A percentile compares a stretch with the other conserved stretches of the same genome.
phyloP scores from a whole-genome alignment of 2,329 filamentous ascomycete species.

The Sclerotinia nivalis region DNA sequence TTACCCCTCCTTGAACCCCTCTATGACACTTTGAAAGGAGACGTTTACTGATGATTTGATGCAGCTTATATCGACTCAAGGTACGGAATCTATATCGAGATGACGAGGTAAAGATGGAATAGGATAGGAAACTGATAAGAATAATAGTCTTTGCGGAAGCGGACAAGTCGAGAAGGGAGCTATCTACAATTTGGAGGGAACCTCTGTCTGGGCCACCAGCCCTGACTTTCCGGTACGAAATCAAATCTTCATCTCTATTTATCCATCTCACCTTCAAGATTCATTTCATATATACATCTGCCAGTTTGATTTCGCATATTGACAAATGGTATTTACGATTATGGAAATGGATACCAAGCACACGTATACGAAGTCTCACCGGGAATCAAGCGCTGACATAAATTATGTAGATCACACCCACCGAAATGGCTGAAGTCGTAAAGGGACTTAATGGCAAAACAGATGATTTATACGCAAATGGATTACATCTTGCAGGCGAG shows the following conservation, averaged over 20 bases:
- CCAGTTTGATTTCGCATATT: neutral
- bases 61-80: slow-evolving; percentile 63
- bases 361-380: neutral
- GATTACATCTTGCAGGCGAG: slow-evolving; percentile 73
- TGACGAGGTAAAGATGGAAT: neutral
- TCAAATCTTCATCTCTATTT: neutral
- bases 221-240: slow-evolving; percentile 56
- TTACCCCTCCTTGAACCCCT: slow-evolving; percentile 37
- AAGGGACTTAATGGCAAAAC: slow-evolving; percentile 51
- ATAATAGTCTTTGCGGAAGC: slow-evolving; percentile 71
- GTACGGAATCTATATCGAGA: slow-evolving; percentile 44
- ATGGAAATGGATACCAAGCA: neutral
- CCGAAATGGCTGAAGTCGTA: slow-evolving; percentile 60
- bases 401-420: slow-evolving; percentile 52
- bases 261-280: neutral
- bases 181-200: slow-evolving; percentile 79
- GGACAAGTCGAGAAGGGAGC: slow-evolving; percentile 81
- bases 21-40: slow-evolving; percentile 12
- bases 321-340: neutral
- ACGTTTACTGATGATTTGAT: slow-evolving; percentile 29
- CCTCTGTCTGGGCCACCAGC: slow-evolving; percentile 75
- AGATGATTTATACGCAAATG: slow-evolving; percentile 68
- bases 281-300: neutral
- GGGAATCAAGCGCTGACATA: slow-evolving; percentile 8
- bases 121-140: slow-evolving; percentile 32